Conservation (phyloP, 306 rosid genomes). For the Pterocarpus macrocarpus region DNA sequence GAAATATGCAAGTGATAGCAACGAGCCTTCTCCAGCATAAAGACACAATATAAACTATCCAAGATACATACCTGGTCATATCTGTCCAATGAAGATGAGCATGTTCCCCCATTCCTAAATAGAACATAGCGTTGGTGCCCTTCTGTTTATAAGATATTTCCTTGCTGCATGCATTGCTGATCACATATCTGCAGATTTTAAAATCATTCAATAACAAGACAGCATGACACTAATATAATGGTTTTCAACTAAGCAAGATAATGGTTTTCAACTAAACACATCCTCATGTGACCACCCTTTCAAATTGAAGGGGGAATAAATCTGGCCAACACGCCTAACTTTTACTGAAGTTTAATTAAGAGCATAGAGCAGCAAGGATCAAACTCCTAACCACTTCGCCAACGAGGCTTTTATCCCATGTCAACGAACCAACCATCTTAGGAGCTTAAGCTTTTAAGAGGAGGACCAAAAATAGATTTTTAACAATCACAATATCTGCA, state of each 20-base stretch:
- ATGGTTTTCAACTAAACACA: conserved; percentile 7
- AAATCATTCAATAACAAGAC: conserved; percentile 40
- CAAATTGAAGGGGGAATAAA: conserved; percentile 7
- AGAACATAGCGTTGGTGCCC: conserved; percentile 73
- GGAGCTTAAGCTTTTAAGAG: conserved; percentile 9
- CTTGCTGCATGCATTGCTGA: conserved; percentile 93
- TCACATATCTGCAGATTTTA: conserved; percentile 76
- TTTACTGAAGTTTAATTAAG: background rate
- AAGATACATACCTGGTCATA: conserved; percentile 65
- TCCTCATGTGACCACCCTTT: conserved; percentile 13
- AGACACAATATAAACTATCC: conserved; percentile 7
- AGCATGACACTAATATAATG: background rate
- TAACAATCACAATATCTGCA: conserved; percentile 25
- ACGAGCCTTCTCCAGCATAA: background rate
- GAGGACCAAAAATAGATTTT: conserved; percentile 10
- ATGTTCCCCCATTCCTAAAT: conserved; percentile 73
- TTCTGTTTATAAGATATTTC: conserved; percentile 86
- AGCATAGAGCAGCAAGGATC: conserved; percentile 17
- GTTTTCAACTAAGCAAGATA: background rate
- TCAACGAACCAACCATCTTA: conserved; percentile 7
- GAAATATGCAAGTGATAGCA: background rate
- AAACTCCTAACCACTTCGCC: conserved; percentile 20
- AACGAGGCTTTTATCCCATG: conserved; percentile 22
- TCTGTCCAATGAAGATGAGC: conserved; percentile 97
- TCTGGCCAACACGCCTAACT: background rate